Base-by-base conservation (phyloP, 768 basidiomycete genomes). In the Termitomyces sp. region DNA sequence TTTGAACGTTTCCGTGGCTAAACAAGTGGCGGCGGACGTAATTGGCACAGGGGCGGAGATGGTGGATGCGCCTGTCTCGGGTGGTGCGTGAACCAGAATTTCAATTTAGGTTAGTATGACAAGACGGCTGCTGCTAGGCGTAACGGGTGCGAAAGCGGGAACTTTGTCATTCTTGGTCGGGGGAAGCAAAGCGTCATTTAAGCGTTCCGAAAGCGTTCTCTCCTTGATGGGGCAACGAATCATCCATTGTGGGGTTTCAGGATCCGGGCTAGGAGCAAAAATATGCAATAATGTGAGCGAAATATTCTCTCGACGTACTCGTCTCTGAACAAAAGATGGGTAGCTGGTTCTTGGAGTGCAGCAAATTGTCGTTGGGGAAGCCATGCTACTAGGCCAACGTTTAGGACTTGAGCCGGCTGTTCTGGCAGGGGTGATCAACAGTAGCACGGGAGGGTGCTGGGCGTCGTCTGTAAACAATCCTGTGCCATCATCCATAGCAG, bases 31-130 rank as follows among this genome's bases (percentile, higher is more conserved):
- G 0, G 58, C 68, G 10, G 72, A 79, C 24, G 82, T 91, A 1
- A 75, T 73, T 10, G 57, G 66, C 14, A 72, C 78, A 27, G 87
- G 89, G 26, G 91, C 87, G 7, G 73, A 73, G 40, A 93, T 97
- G 85, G 79, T 97, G 22, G 95, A 98, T 68, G 94, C 95, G 5
- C 95, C 95, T 3, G 95, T 98, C 1, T 95, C 93, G 48, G 95
- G 95, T 56, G 95, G 93, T 89, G 68, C 55, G 84, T 71, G 40
- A 14, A 33, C 49, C 55, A 5, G 10, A 5, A 34, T 54, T 30
- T 18, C 24, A 36, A 30, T 22, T 40, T 34, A 24, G 20, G 40
- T n/a, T 7, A 10, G 43, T 36, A 46, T 50, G 42, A 56, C 36
- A 42, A 33, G 18, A 43, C 30, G 20, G 22, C 4, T 20, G 34